Percentiles rank a stretch among this genome's conserved stretches.
These are phyloP conservation scores for Leptographium procerum DNA, from an alignment of 2,329 filamentous ascomycete genomes.

Conservation along the genomic window DNA sequence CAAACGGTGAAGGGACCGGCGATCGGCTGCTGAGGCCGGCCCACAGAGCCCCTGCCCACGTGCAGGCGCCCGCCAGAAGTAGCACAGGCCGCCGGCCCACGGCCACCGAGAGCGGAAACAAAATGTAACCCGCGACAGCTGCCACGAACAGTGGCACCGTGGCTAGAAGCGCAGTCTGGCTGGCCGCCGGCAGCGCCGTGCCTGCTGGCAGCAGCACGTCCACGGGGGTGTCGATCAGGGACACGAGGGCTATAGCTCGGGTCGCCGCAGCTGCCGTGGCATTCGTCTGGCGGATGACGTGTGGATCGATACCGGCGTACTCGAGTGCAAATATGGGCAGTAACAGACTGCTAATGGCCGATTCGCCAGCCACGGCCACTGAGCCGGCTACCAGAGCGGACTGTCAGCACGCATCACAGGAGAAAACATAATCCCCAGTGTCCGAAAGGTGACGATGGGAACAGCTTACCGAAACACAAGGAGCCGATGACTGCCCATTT, in stretches of 20 bases:
- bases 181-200: conserved; percentile 18
- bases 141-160: conserved; percentile 24
- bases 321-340: conserved; percentile 23
- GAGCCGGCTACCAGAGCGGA: conserved; percentile 11
- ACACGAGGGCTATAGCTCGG: not conserved
- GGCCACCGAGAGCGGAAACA: conserved; percentile 26
- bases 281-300: conserved; percentile 18
- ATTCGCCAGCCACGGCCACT: conserved; percentile 17
- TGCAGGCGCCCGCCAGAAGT: conserved; percentile 20
- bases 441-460: not conserved
- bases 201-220: conserved; percentile 15
- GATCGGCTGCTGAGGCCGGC: conserved; percentile 18
- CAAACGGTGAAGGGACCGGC: conserved; percentile 10
- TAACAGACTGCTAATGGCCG: conserved; percentile 18
- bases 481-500: conserved; percentile 20
- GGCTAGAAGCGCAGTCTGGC: conserved; percentile 16
- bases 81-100: conserved; percentile 25
- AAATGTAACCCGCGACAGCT: conserved; percentile 23
- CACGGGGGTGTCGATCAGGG: conserved; percentile 4
- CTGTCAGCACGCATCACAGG: conserved; percentile 2
- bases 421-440: no score
- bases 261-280: conserved; percentile 3
- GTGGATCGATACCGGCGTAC: conserved; percentile 22
- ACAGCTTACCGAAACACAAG: conserved; percentile 17
- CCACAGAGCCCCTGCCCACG: conserved; percentile 25